These are phyloP conservation scores for Artemisia argyi DNA, from an alignment of 129 eudicot genomes.

Conservation along the genomic window DNA sequence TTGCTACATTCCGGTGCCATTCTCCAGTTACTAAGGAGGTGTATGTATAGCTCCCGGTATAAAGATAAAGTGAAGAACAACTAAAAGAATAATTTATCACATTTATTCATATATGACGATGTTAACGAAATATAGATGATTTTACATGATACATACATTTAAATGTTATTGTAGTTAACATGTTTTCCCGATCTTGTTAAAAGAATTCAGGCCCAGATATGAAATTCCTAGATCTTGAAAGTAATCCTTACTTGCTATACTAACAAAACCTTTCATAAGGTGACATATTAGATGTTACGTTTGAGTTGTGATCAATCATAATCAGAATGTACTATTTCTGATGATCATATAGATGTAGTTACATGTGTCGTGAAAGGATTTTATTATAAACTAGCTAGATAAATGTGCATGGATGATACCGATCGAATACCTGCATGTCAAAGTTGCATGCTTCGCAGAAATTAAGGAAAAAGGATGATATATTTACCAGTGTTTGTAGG, in stretches of 20 bases:
- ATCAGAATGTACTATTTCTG: neutral
- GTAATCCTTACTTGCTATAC: too few species aligned
- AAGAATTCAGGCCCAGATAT: neutral
- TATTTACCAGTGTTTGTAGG: slow-evolving; percentile 76
- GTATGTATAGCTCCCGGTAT: too few species aligned
- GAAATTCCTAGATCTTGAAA: too few species aligned
- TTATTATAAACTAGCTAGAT: neutral
- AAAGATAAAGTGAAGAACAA: too few species aligned
- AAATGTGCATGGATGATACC: too few species aligned
- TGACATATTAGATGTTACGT: neutral
- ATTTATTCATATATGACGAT: neutral
- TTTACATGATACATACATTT: neutral
- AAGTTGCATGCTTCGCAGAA: neutral
- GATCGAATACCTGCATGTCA: neutral
- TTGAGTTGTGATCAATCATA: neutral
- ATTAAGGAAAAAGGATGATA: neutral
- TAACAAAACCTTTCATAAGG: neutral
- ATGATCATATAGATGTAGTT: too few species aligned
- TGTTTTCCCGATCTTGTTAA: neutral
- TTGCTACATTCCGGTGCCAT: neutral
- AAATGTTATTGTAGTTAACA: neutral
- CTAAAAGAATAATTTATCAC: neutral
- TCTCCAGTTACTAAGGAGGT: too few species aligned
- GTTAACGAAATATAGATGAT: neutral
- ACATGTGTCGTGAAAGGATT: neutral